Base-by-base conservation (phyloP, 2,329 filamentous ascomycete species). In the Hawksworthiomyces lignivorus region DNA sequence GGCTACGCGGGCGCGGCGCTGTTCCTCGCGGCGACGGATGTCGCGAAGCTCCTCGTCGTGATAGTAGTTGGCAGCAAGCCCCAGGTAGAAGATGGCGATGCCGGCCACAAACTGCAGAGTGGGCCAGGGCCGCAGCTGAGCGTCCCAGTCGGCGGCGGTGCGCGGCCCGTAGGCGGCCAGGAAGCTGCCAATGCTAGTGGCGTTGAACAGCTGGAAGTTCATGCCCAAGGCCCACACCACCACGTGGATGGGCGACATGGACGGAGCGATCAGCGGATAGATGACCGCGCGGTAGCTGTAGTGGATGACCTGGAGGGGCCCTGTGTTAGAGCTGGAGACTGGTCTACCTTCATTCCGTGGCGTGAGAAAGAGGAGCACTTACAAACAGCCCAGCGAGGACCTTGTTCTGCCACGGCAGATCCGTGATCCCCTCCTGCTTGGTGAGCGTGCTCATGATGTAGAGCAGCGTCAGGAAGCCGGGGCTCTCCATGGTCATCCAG, bases 1-100 rank as follows among this genome's bases (percentile, higher is more conserved):
- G 7, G 52, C 55, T 15, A 64, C 44, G 43, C 56, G 64, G 43
- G 72, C 70, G 61, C 82, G 78, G 24, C 77, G 68, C 24, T 72
- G 63, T 39, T 73, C 69, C 52, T 87, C 84, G 9, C 75, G 70
- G 7, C 88, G 73, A 7, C 92, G 75, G 51, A 98, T 89, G 59
- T 92, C 83, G 44, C 90, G 84, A 43, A 98, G 72, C 53, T 87
- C 82, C 56, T 92, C 87, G 60, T 98, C 92, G 57, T 95, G 86
- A 60, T 81, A 86, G 56, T 92, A 87, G 61, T 96, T 97, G 26
- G 75, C 80, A 14, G 80, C 65, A 44, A 96, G 76, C 0, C 86
- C 87, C 45, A 84, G 63, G 48, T 80, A 77, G 70, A 92, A 97
- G 41, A 95, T 57, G 18, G 76, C 69, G 24, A 94, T 65, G 2